Evolutionary conservation across 225 moss, liverwort and hornwort species (phyloP).

Genomic region (Bryum argenteum): DNA sequence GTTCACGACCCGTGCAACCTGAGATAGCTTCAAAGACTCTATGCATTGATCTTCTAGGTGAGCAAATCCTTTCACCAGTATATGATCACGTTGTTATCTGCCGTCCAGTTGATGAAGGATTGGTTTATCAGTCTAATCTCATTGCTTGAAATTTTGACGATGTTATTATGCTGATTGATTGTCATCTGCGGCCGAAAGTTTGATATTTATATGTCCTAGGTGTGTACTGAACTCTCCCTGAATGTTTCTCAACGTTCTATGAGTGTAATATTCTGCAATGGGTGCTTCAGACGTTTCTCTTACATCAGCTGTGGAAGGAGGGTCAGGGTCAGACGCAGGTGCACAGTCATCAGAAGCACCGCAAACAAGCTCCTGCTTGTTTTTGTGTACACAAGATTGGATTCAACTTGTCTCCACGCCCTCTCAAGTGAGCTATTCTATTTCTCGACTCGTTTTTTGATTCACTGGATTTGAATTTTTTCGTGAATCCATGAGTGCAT

Average conservation of each 20-base stretch:
- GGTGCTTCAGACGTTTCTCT: slow-evolving; percentile 57
- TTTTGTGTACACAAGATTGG: slow-evolving; percentile 74
- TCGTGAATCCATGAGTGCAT: slow-evolving; percentile 15
- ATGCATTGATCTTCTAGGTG: slow-evolving; percentile 75
- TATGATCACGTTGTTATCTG: not conserved
- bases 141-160: not conserved
- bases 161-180: slow-evolving; percentile 23
- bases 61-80: slow-evolving; percentile 19
- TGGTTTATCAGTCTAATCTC: not conserved
- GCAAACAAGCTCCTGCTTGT: slow-evolving; percentile 55
- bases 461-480: not conserved
- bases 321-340: slow-evolving; percentile 38
- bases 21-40: slow-evolving; percentile 60
- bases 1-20: slow-evolving; percentile 57
- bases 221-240: not conserved
- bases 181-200: slow-evolving; percentile 15
- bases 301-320: slow-evolving; percentile 29
- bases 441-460: slow-evolving; percentile 2
- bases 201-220: slow-evolving; percentile 4
- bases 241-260: not conserved
- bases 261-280: slow-evolving; percentile 12
- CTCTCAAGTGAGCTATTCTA: slow-evolving; percentile 54
- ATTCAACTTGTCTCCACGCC: slow-evolving; percentile 67
- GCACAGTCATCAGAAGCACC: slow-evolving; percentile 31
- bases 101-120: slow-evolving; percentile 5